Base-by-base conservation (phyloP, 2,329 filamentous ascomycete species). In the Aureobasidium mangrovei region DNA sequence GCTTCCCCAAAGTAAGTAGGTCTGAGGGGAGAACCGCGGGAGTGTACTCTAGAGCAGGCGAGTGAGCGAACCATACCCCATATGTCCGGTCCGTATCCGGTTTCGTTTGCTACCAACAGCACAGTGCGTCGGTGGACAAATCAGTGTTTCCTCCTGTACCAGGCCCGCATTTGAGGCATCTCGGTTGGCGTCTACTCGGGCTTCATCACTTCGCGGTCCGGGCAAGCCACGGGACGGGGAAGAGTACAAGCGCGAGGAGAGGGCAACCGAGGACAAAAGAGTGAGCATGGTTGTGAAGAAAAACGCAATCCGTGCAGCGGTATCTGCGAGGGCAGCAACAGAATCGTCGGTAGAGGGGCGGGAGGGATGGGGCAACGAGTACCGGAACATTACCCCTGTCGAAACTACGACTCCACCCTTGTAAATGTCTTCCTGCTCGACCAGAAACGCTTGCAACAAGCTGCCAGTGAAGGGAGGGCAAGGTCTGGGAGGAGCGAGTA, bases 291-390 rank as follows among this genome's bases (percentile, higher is more conserved):
- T 39, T 31, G 51, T 39, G 58, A 58, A 55, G 53, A 56, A 61
- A 61, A 62, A 62, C 61, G 56, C 61, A 61, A 64, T 63, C 61
- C 60, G 63, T 63, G 64, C 56, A 44, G 60, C 57, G 64, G 63
- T 65, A 62, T 65, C 62, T 59, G 60, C 60, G 62, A 65, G 64
- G 67, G 64, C 64, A 64, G 64, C 60, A 58, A 66, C 60, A 68
- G 66, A 60, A 63, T 65, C 59, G 59, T 58, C 48, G 55, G 59
- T 58, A 68, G 71, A 71, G 73, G 68, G 66, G 61, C 72, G 62
- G 74, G 72, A 70, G 69, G 70, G 64, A 67, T 60, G 66, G 67
- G 66, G 66, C 63, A 55, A 57, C 33, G 48, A 65, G 64, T 63
- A 45, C 63, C 62, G 62, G 58, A 54, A 65, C 62, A 63, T 59